Evolutionary conservation across 2,329 filamentous ascomycete genomes (phyloP).

Genomic region (Alternaria alternata): DNA sequence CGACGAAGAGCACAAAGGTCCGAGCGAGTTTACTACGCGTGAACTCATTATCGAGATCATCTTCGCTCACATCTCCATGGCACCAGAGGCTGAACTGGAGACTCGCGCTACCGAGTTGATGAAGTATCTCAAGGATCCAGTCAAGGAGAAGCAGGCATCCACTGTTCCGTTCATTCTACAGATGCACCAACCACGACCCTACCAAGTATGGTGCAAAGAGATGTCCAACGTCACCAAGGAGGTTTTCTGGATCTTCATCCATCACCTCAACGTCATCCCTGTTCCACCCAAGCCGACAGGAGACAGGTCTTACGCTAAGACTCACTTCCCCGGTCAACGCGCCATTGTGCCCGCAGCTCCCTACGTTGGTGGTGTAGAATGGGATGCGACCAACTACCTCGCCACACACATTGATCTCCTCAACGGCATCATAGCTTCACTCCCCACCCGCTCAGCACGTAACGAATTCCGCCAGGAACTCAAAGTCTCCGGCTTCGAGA

Average conservation of each 20-base stretch:
- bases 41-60: constrained; percentile 88
- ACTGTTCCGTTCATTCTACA: constrained; percentile 87
- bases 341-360: constrained; percentile 93
- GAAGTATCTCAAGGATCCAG: constrained; percentile 79
- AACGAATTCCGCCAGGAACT: constrained; percentile 82
- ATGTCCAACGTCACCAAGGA: constrained; percentile 93
- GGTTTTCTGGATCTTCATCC: constrained; percentile 99
- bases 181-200: constrained; percentile 87
- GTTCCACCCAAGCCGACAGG: constrained; percentile 55
- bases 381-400: constrained; percentile 97
- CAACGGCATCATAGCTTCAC: constrained; percentile 86
- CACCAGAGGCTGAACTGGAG: constrained; percentile 64
- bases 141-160: constrained; percentile 73
- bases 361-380: constrained; percentile 96
- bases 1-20: constrained; percentile 97
- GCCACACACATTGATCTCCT: constrained; percentile 91
- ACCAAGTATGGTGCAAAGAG: constrained; percentile 94
- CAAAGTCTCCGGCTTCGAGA: constrained; percentile 87
- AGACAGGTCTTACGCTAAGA: constrained; percentile 60
- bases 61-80: constrained; percentile 83
- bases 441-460: constrained; percentile 73
- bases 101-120: constrained; percentile 77
- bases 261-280: constrained; percentile 88
- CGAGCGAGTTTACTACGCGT: constrained; percentile 93
- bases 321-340: constrained; percentile 83